Evolutionary conservation across 2,329 filamentous ascomycete genomes (phyloP), one percentile per base, ranked within the genome.

Genomic region (Malbranchea zuffiana): DNA sequence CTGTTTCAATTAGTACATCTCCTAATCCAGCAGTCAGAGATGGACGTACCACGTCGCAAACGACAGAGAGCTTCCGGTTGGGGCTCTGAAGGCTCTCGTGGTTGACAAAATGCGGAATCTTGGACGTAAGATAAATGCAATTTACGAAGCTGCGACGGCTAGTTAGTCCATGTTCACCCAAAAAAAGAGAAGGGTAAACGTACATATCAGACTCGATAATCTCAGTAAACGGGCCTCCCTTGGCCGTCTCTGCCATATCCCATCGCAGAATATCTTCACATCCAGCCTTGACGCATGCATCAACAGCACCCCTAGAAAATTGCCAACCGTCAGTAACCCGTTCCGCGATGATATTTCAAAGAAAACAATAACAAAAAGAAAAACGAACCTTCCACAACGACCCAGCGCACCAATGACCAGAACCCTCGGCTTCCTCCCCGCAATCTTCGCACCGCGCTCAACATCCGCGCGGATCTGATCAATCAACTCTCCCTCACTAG

Each of bases 71-170:
- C 53, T 78, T 80, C 56, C 88, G 79, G 50, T 70, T 70, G 3
- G 80, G 67, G 26, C 69, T 65, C 46, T 77, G 69, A 38, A 94
- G 74, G 35, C 73, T 77, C 48, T 82, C 72, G 43, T 69, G 55
- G 60, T 82, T 78, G 54, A 93, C 72, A 56, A 95, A 95, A 21
- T 81, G 80, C 17, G 83, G 81, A 48, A 90, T 87, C 56, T 79
- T 74, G 49, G 75, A 68, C 43, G 70, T 75, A 27, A 95, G 76
- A 65, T 94, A 94, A 58, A 94, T 88, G 72, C 81, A 86, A 68
- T 90, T 92, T 59, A 90, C 70, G 56, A 86, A 84, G 54, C 85
- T 79, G 51, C 83, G 78, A 6, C 27, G 8, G 6, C 27, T 44
- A 13, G 41, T 43, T 50, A 36, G 54, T 50, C 24, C 3, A 17